Evolutionary conservation across 2,329 filamentous ascomycete species (phyloP).

Genomic region (Dendrostoma leiphaemia): DNA sequence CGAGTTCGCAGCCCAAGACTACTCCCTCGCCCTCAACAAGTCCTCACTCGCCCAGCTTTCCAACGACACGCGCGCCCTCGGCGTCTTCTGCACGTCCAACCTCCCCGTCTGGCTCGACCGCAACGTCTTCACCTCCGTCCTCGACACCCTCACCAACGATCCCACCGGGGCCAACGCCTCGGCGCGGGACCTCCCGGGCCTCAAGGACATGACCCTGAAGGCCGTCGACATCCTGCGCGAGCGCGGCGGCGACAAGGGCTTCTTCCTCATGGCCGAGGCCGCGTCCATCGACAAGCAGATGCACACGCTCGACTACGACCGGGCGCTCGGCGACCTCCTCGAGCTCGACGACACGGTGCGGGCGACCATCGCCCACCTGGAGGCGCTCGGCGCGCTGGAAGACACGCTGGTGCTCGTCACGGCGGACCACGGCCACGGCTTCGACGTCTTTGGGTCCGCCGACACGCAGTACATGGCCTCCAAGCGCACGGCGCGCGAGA

Average conservation of each 20-base stretch:
- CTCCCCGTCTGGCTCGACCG: slow-evolving; percentile 85
- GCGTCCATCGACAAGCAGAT: slow-evolving; percentile 89
- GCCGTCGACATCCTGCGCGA: slow-evolving; percentile 75
- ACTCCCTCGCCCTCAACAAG: slow-evolving; percentile 71
- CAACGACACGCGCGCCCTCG: slow-evolving; percentile 64
- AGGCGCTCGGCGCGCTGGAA: slow-evolving; percentile 63
- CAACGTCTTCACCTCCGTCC: slow-evolving; percentile 73
- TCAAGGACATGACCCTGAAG: slow-evolving; percentile 89
- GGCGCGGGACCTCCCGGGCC: slow-evolving; percentile 74
- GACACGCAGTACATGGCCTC: slow-evolving; percentile 75
- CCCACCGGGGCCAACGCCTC: slow-evolving; percentile 63
- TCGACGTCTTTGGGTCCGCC: slow-evolving; percentile 76
- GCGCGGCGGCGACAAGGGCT: slow-evolving; percentile 67
- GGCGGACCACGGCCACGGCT: slow-evolving; percentile 87
- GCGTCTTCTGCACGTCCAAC: slow-evolving; percentile 73
- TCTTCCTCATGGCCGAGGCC: slow-evolving; percentile 85
- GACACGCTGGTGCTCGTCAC: slow-evolving; percentile 79
- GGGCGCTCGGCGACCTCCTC: slow-evolving; percentile 78
- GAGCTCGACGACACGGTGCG: slow-evolving; percentile 83
- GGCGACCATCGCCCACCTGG: slow-evolving; percentile 70
- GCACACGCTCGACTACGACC: slow-evolving; percentile 82
- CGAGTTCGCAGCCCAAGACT: slow-evolving; percentile 69
- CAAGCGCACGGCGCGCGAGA: slow-evolving; percentile 64
- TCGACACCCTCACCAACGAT: slow-evolving; percentile 64
- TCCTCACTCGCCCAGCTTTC: slow-evolving; percentile 61